Percentiles rank a stretch among this genome's conserved stretches.
Conservation (phyloP, 192 early-diverging fungal genomes). For the Coemansia guatemalensis region DNA sequence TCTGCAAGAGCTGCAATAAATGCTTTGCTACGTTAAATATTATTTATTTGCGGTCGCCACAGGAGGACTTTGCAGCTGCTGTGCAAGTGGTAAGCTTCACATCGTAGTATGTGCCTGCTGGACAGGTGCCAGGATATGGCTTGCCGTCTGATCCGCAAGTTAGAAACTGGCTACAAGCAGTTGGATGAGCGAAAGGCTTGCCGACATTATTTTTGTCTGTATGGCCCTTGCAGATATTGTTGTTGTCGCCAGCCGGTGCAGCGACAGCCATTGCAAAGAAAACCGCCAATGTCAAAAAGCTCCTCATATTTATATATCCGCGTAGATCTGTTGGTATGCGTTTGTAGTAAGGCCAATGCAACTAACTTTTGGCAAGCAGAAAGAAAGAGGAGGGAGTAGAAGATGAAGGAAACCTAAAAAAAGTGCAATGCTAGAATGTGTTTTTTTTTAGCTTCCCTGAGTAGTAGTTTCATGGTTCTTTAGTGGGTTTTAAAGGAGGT, state of each 20-base stretch:
- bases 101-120: constrained; percentile 49
- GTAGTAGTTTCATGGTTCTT: no score
- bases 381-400: no score
- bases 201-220: constrained; percentile 35
- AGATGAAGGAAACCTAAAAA: background rate
- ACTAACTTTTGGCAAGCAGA: no score
- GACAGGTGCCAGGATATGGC: constrained; percentile 34
- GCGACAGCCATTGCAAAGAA: background rate
- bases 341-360: background rate
- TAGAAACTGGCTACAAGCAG: constrained; percentile 27
- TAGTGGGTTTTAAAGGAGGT: no score
- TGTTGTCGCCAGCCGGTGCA: constrained; percentile 3
- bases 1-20: no score
- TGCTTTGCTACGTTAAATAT: no score
- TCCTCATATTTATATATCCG: background rate
- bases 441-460: no score
- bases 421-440: background rate
- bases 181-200: constrained; percentile 39
- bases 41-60: constrained; percentile 43
- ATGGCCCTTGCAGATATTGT: constrained; percentile 40
- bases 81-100: constrained; percentile 34
- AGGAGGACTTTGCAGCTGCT: constrained; percentile 22
- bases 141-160: constrained; percentile 32
- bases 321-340: background rate
- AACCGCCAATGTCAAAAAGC: background rate